Conservation (phyloP, 2,329 filamentous ascomycete species). For the Ascomycota sp. region DNA sequence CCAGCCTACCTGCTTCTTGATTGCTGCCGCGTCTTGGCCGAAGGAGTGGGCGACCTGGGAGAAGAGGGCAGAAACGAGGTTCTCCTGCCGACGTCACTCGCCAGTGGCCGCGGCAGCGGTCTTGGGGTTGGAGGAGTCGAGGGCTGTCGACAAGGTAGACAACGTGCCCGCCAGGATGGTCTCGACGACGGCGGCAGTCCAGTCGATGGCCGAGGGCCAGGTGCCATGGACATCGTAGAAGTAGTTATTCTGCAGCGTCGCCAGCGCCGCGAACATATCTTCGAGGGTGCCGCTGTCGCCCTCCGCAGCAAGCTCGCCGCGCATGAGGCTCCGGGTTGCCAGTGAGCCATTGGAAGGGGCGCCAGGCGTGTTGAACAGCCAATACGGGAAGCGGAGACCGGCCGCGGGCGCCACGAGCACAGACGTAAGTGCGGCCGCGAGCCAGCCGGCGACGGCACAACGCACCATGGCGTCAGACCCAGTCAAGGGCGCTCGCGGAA, state of each 20-base stretch:
- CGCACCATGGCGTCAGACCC: not conserved
- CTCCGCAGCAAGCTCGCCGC: not conserved
- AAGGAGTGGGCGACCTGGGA: conserved; percentile 58
- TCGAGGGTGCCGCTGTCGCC: conserved; percentile 11
- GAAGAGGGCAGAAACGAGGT: conserved; percentile 69
- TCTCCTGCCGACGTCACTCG: conserved; percentile 38
- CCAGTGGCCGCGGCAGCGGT: conserved; percentile 12
- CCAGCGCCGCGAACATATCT: conserved; percentile 41
- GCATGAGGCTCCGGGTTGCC: not conserved
- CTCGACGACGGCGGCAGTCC: conserved; percentile 72
- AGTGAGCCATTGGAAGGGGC: not conserved
- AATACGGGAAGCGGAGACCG: not conserved
- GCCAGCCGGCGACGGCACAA: not conserved
- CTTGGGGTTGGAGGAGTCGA: conserved; percentile 13
- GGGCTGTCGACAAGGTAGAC: conserved; percentile 44
- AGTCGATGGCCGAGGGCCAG: conserved; percentile 78
- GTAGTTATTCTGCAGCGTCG: conserved; percentile 57
- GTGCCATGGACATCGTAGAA: conserved; percentile 60
- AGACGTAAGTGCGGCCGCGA: not conserved
- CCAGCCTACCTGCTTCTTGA: conserved; percentile 34
- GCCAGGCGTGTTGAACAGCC: not conserved
- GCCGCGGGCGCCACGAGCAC: not conserved
- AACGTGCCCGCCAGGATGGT: conserved; percentile 61
- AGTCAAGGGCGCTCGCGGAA: not conserved
- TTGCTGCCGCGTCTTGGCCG: conserved; percentile 57